Base-by-base conservation (phyloP, 371 early-diverging fungal genomes). In the Capillidium rhysosporum region DNA sequence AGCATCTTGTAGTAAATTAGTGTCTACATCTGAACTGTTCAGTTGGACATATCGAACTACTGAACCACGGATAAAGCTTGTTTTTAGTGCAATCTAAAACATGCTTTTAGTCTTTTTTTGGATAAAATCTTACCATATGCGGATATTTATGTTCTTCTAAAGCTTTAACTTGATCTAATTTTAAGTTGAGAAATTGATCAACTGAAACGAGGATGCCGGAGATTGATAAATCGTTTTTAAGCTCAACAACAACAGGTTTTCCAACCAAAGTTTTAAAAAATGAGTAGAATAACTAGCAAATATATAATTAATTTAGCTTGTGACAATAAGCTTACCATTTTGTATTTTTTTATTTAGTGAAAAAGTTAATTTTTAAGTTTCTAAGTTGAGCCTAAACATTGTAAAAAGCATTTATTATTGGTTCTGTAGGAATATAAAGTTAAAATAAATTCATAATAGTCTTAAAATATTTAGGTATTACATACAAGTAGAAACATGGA, bases 231-330 rank as follows among this genome's bases (percentile, higher is more conserved):
- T 95, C 98, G 64, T 98, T 98, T 66, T 99, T 99, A 59, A 98
- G 76, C 69, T 94, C 95, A 16, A 99, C 86, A 1, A 86, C 88
- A 2, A 99, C 95, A 52, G 78, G 68, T 58, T 92, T 83, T 28
- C 94, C 93, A n/a, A 98, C 86, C 25, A 96, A 75, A 1, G 97
- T 96, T 67, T 96, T 96, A 73, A 99, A 98, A 65, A 96, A 96
- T 34, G 96, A 95, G 70, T 97, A 99, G 64, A 99, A 99, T 21
- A 98, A 71, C 98, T 95, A 62, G n/a, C n/a, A n/a, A n/a, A n/a
- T n/a, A n/a, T n/a, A n/a, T n/a, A n/a, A n/a, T n/a, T n/a, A n/a
- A n/a, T n/a, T n/a, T n/a, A n/a, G n/a, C n/a, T n/a, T n/a, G n/a
- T n/a, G n/a, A n/a, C n/a, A n/a, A 12, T 34, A 34, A 7, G 12